Evolutionary conservation across 2,329 filamentous ascomycete genomes (phyloP).

Genomic region (Arthrobotrys pseudoclavata): DNA sequence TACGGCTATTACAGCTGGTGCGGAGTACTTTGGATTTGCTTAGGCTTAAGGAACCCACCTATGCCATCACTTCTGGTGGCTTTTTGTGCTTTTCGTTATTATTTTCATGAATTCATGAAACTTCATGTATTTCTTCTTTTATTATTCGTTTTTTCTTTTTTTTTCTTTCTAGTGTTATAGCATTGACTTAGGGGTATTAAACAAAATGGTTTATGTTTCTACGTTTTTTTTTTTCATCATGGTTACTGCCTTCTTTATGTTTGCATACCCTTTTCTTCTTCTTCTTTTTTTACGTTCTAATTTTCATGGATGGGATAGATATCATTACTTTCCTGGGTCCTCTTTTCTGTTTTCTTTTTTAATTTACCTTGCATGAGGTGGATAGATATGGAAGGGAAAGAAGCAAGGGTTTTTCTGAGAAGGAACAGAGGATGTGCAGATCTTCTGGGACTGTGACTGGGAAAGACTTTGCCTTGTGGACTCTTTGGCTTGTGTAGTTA

Average conservation of each 20-base stretch:
- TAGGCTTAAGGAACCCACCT: constrained; percentile 77
- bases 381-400: constrained; percentile 32
- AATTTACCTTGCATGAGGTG: constrained; percentile 22
- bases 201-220: constrained; percentile 51
- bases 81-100: not conserved
- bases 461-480: not conserved
- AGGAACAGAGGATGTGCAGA: constrained; percentile 65
- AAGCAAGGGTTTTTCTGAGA: not conserved
- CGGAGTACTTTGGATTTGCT: constrained; percentile 97
- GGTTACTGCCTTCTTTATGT: constrained; percentile 9
- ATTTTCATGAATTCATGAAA: constrained; percentile 27
- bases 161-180: constrained; percentile 15
- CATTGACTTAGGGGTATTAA: constrained; percentile 60
- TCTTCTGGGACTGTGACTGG: constrained; percentile 57
- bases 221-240: not conserved
- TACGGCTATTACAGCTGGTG: constrained; percentile 97
- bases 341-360: constrained; percentile 27
- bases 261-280: constrained; percentile 25
- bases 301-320: constrained; percentile 58
- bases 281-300: constrained; percentile 61
- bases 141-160: not conserved
- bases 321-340: constrained; percentile 34
- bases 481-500: not conserved
- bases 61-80: not conserved
- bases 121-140: not conserved